Evolutionary conservation across 371 early-diverging fungal species (phyloP).

Genomic region (Circinella umbellata): DNA sequence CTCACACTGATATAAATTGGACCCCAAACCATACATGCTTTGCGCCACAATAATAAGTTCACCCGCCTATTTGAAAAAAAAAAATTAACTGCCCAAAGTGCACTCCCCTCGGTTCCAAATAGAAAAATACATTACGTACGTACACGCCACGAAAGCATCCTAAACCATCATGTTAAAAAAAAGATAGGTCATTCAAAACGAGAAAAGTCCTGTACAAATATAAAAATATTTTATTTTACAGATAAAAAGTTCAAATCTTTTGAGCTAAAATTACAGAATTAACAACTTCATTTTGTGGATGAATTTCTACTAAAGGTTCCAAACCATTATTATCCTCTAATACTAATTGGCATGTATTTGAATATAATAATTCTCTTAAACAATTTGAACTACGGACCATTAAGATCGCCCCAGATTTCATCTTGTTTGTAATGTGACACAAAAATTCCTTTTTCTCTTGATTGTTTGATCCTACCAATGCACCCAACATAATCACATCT

Average conservation of each 20-base stretch:
- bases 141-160: no score
- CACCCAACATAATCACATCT: constrained; percentile 43
- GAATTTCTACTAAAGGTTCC: constrained; percentile 27
- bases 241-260: not conserved
- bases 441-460: constrained; percentile 31
- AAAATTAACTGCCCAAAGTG: no score
- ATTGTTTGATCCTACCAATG: constrained; percentile 32
- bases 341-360: constrained; percentile 24
- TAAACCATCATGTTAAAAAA: no score
- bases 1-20: no score
- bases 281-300: constrained; percentile 42
- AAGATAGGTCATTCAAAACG: no score
- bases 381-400: constrained; percentile 44
- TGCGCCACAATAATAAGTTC: no score
- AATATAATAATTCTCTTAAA: constrained; percentile 40
- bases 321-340: constrained; percentile 21
- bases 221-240: no score
- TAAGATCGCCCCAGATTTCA: constrained; percentile 33
- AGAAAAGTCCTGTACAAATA: no score
- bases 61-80: no score
- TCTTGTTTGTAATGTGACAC: constrained; percentile 21
- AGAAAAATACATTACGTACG: no score
- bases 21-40: no score
- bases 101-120: no score
- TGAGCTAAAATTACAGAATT: constrained; percentile 37